phyloP scores from a whole-genome alignment of 257 asterid genomes.

The Nicotiana tomentosiformis region DNA sequence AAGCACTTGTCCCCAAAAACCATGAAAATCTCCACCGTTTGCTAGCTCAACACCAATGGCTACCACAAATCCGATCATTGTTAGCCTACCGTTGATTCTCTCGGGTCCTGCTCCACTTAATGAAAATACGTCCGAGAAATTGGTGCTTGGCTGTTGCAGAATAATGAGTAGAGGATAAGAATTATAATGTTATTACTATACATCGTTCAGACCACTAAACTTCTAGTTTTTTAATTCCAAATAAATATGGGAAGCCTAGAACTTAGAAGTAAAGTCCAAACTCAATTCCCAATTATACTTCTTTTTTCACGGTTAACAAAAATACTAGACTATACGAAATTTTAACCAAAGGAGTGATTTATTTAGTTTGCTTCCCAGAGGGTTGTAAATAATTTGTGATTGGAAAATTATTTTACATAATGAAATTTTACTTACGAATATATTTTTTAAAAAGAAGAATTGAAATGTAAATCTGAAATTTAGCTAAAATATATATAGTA shows the following conservation, averaged over 20 bases:
- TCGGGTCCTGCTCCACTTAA: conserved; percentile 84
- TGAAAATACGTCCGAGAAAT: conserved; percentile 46
- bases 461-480: not conserved
- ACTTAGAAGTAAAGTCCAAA: too few species aligned
- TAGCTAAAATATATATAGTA: not conserved
- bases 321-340: too few species aligned
- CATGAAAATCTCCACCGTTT: conserved; percentile 45
- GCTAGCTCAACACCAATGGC: conserved; percentile 64
- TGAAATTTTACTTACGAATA: not conserved
- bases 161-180: not conserved
- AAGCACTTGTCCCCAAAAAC: conserved; percentile 44
- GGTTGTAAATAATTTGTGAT: not conserved
- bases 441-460: too few species aligned
- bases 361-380: not conserved
- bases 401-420: not conserved
- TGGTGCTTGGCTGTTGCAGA: conserved; percentile 19
- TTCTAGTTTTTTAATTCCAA: too few species aligned
- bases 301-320: too few species aligned
- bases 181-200: not conserved
- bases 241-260: too few species aligned
- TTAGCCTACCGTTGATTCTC: conserved; percentile 76
- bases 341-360: too few species aligned
- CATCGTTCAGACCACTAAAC: too few species aligned
- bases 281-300: too few species aligned
- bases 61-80: conserved; percentile 77